Evolutionary conservation across 1,284 basidiomycete species (phyloP), one percentile per base, ranked within the genome.

Genomic region (Microbotryum lychnidis-dioicae): DNA sequence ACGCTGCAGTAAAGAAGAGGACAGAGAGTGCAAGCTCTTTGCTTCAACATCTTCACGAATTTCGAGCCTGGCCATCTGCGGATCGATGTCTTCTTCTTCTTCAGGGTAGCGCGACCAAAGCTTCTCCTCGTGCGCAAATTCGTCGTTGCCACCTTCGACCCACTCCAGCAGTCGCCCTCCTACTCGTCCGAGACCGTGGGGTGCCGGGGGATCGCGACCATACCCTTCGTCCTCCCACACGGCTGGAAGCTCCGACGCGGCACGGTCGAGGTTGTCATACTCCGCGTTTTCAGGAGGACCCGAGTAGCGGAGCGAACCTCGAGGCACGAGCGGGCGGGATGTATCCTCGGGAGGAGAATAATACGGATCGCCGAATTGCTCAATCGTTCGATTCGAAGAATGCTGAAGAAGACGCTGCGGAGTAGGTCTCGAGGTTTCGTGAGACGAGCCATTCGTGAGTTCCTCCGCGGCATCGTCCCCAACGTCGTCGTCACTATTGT

Each of bases 401-500:
- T 16, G 37, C 37, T 12, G 54, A 49, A 18, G 54, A 29, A 50
- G 42, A 46, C 44, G 20, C 44, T 57, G 14, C 45, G 54, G 55
- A 45, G 56, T 29, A 12, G 58, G 37, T 25, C 45, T 29, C 44
- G 61, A 33, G 20, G 37, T 45, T 51, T 42, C 37, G 14, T 42
- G 37, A 42, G 37, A 42, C 12, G 63, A 23, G 25, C 37, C 47
- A 9, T n/a, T 50, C 37, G 50, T 25, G 16, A 14, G 2, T 12
- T 12, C 23, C 3, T 45, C 50, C 6, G 57, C 57, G 25, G 52
- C 49, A 20, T 21, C 6, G 18, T 57, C 52, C 44, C 52, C 27
- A 9, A 57, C 45, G 25, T 65, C 50, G 29, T 51, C 62, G 14
- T 60, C 62, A 79, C 78, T 50, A 82, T 70, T 23, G 79, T 78